A percentile compares a stretch with the other conserved stretches of the same genome.
These are phyloP conservation scores for Aotearoamyces nothofagi DNA, from an alignment of 2,329 filamentous ascomycete species.

Conservation along the genomic window DNA sequence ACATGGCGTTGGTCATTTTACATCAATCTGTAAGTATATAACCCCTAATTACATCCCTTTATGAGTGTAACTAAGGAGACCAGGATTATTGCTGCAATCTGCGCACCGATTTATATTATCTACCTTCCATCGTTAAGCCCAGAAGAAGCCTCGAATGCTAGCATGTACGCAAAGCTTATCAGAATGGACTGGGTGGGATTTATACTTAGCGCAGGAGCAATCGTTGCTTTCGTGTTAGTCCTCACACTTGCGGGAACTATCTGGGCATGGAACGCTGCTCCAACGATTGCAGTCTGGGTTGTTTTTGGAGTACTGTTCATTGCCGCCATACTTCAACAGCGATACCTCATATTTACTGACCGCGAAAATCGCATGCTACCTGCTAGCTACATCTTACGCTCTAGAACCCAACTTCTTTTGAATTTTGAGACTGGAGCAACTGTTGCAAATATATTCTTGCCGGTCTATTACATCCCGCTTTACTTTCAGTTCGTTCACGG, in stretches of 20 bases:
- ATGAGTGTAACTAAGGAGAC: too few species aligned
- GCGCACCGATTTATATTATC: conserved; percentile 10
- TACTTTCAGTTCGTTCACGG: conserved; percentile 32
- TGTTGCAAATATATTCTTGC: conserved; percentile 29
- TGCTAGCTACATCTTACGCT: conserved; percentile 7
- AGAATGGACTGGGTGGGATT: conserved; percentile 21
- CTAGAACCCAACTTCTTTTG: conserved; percentile 9
- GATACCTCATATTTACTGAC: conserved; percentile 10
- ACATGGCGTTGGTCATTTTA: conserved; percentile 23
- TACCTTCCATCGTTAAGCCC: conserved; percentile 6
- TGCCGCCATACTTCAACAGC: conserved; percentile 7
- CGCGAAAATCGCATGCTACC: conserved; percentile 8
- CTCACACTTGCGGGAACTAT: conserved; percentile 15
- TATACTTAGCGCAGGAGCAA: conserved; percentile 14
- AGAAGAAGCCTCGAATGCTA: too few species aligned
- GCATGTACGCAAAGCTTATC: conserved; percentile 6
- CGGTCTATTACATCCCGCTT: conserved; percentile 28
- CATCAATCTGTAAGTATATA: conserved; percentile 18
- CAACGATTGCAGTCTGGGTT: conserved; percentile 20
- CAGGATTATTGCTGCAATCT: conserved; percentile 19
- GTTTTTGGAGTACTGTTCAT: conserved; percentile 23
- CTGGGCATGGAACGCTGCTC: conserved; percentile 10
- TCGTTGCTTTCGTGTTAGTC: conserved; percentile 13
- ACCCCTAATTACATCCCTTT: too few species aligned
- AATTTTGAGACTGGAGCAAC: conserved; percentile 28